Percentiles rank a stretch among this genome's conserved stretches.
phyloP scores from a whole-genome alignment of 805 yeast genomes.

The Candida sithepensis region DNA sequence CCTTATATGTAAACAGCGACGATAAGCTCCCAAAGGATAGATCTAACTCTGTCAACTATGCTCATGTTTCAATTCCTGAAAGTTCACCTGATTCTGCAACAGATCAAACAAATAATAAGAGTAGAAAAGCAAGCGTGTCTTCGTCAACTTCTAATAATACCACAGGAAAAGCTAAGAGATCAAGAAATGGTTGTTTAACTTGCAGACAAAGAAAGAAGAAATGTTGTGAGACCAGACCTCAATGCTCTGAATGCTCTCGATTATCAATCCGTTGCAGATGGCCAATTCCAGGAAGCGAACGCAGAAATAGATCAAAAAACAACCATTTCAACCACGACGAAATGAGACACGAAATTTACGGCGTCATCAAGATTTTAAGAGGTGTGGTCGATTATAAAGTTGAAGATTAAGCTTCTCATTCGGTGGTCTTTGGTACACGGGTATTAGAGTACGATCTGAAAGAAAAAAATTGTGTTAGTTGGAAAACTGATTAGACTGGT shows the following conservation, averaged over 20 bases:
- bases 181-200: constrained; percentile 73
- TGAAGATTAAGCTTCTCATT: constrained; percentile 16
- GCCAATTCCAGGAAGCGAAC: constrained; percentile 71
- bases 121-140: constrained; percentile 1
- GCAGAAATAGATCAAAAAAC: constrained; percentile 50
- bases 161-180: constrained; percentile 39
- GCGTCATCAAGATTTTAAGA: constrained; percentile 57
- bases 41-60: neutral
- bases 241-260: constrained; percentile 65
- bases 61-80: neutral
- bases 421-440: neutral
- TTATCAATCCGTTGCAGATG: constrained; percentile 63
- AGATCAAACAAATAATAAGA: neutral
- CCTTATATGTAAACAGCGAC: neutral
- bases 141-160: neutral
- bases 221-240: constrained; percentile 69
- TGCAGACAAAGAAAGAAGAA: constrained; percentile 76
- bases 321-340: constrained; percentile 46
- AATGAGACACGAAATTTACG: constrained; percentile 51
- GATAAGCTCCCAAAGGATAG: neutral
- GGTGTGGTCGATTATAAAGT: constrained; percentile 53
- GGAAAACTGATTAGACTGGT: too few relatives aligned
- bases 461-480: too few relatives aligned
- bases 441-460: neutral
- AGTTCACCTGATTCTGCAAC: neutral